These are phyloP conservation scores for Hygrocybe punicea DNA, from an alignment of 768 basidiomycete genomes.

Conservation along the genomic window DNA sequence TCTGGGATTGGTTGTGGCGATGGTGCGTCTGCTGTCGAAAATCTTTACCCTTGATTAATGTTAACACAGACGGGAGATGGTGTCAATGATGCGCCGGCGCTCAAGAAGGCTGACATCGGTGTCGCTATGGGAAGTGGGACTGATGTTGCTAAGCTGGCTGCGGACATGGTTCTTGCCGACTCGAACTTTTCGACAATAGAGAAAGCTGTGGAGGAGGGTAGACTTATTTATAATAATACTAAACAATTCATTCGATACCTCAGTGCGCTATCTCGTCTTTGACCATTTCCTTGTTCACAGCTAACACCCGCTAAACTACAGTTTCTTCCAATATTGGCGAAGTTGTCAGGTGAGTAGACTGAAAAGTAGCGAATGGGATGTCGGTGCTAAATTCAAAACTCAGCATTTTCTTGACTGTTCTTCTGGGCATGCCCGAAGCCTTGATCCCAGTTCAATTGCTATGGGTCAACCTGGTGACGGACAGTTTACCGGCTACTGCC, in stretches of 20 bases:
- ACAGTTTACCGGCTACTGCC: slow-evolving; percentile 93
- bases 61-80: slow-evolving; percentile 81
- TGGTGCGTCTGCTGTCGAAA: slow-evolving; percentile 50
- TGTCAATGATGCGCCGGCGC: slow-evolving; percentile 95
- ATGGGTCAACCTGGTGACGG: slow-evolving; percentile 98
- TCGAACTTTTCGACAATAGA: slow-evolving; percentile 98
- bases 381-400: slow-evolving; percentile 2
- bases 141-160: slow-evolving; percentile 95
- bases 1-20: slow-evolving; percentile 90
- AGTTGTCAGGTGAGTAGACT: slow-evolving; percentile 62
- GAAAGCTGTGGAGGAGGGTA: slow-evolving; percentile 92
- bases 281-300: slow-evolving; percentile 6
- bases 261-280: slow-evolving; percentile 49
- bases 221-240: slow-evolving; percentile 98
- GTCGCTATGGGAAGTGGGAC: slow-evolving; percentile 99
- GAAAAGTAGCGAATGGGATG: neutral
- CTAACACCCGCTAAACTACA: slow-evolving; percentile 29
- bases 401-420: slow-evolving; percentile 93
- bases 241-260: slow-evolving; percentile 99
- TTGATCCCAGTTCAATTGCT: slow-evolving; percentile 96
- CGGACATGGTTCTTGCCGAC: slow-evolving; percentile 96
- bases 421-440: slow-evolving; percentile 99
- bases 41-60: neutral
- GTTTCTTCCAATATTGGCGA: slow-evolving; percentile 97
- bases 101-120: slow-evolving; percentile 97